These are phyloP conservation scores for Coniella lustricola DNA, from an alignment of 2,329 filamentous ascomycete species.

Conservation along the genomic window DNA sequence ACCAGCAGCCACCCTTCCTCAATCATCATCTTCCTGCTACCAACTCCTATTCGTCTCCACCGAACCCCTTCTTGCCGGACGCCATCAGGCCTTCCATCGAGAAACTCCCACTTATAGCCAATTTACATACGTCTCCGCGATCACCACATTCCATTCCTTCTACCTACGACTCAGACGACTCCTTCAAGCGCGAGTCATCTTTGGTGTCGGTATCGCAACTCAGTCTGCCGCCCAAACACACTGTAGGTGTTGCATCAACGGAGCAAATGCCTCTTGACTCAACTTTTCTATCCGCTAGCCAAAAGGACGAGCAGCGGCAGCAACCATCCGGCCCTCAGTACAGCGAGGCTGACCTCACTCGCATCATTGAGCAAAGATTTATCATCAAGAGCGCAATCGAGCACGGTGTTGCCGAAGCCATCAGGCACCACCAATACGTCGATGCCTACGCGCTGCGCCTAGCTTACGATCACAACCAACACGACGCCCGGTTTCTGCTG, in stretches of 20 bases:
- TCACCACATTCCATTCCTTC: constrained; percentile 12
- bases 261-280: neutral
- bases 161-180: constrained; percentile 14
- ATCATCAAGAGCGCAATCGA: constrained; percentile 47
- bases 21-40: neutral
- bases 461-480: constrained; percentile 51
- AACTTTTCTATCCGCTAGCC: neutral
- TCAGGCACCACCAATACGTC: constrained; percentile 50
- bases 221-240: constrained; percentile 2
- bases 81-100: constrained; percentile 16
- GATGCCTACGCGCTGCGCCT: constrained; percentile 56
- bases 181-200: constrained; percentile 14
- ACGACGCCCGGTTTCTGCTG: constrained; percentile 44
- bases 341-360: constrained; percentile 7
- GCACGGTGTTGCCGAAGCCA: constrained; percentile 50
- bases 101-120: constrained; percentile 2
- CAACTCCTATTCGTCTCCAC: constrained; percentile 3
- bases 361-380: constrained; percentile 26
- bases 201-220: constrained; percentile 6
- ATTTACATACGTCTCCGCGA: constrained; percentile 8
- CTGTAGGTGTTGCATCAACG: neutral
- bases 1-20: neutral
- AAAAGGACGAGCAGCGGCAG: neutral
- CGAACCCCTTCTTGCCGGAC: constrained; percentile 9
- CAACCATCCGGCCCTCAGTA: constrained; percentile 6